Evolutionary conservation across 108 stramenopile genomes (phyloP), one percentile per base, ranked within the genome.

Genomic region (Nitzschia sp.): DNA sequence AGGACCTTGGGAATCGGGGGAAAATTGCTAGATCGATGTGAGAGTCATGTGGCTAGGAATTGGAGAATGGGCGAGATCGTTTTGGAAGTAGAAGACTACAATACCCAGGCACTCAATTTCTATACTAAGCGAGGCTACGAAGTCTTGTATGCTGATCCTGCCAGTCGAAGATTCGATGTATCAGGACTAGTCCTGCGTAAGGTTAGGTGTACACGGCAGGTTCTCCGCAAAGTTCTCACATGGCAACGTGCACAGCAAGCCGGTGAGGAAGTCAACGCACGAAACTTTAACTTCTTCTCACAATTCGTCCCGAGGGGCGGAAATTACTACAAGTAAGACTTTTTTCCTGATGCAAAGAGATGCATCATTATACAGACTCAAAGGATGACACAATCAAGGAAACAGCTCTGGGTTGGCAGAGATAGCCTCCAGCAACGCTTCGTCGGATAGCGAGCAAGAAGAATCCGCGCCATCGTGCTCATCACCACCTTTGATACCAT

Each of bases 11-110:
- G 91, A 3, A 79, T 93, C 1, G 92, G 89, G 17, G 79, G 84
- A 2, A 72, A 71, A 56, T 65, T 93, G n/a, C 35, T 90, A 36
- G 82, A 89, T 53, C 69, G 55, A 22, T 86, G 88, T 48, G 92
- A 90, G 76, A 34, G 75, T 23, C 79, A 77, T 58, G 86, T 90
- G 25, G 19, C 53, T 3, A 35, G 52, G 8, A 58, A 72, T 29
- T 92, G 91, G 91, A 73, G 80, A n/a, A 72, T 76, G 15, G 56
- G 76, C 26, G 84, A 83, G 81, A 83, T 93, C n/a, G 74, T 90
- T 0, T 63, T 93, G 56, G 88, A 93, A 81, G 92, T 93, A 11
- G 92, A 93, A 74, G 87, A 88, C 41, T 88, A 93, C 63, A 93
- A 93, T 57, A 53, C 48, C 0, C 53, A 45, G 17, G 92, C 89